Base-by-base conservation (phyloP, 192 early-diverging fungal genomes). In the Backusella tarrabulga region DNA sequence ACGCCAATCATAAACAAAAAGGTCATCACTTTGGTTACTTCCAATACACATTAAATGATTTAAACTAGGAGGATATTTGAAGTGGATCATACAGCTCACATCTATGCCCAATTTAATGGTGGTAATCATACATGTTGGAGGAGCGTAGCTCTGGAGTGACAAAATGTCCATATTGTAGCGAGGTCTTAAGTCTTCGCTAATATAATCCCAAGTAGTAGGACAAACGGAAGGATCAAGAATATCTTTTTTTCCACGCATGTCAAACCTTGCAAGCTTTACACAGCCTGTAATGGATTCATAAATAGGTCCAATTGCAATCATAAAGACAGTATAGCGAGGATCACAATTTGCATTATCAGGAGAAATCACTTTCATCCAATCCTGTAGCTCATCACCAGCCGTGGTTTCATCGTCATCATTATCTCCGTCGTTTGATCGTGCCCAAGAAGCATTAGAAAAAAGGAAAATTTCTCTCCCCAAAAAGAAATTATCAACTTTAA, bases 1-100 rank as follows among this genome's bases (percentile, higher is more conserved):
- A 4, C 81, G 77, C 81, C 81, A 82, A 68, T 82, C 81, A 21
- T 76, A 82, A 42, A 82, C 50, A 23, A 77, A 71, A 14, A 82
- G 36, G 6, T 82, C 77, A 52, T 76, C 77, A 41, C 63, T 67
- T 42, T 68, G 56, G 23, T 68, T 74, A 29, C 72, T 74, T 29
- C 77, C 77, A 54, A 72, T 79, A 1, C 72, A 72, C 6, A 79
- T 79, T 4, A 79, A 68, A 44, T 79, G 77, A 40, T 79, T 79
- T n/a, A 79, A 34, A 56, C 54, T 40, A 7, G 77, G 38, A 21
- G 71, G 77, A 21, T 73, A 73, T 68, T 74, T 73, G 50, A 79
- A 74, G 69, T 79, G 77, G 12, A 70, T 56, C 77, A 79, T 79
- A 14, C 77, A 79, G 12, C 72, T 70, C 26, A 79, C 40, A 26